Conservation (phyloP, 176 grass and related monocot genomes). For the Chrysopogon serrulatus region DNA sequence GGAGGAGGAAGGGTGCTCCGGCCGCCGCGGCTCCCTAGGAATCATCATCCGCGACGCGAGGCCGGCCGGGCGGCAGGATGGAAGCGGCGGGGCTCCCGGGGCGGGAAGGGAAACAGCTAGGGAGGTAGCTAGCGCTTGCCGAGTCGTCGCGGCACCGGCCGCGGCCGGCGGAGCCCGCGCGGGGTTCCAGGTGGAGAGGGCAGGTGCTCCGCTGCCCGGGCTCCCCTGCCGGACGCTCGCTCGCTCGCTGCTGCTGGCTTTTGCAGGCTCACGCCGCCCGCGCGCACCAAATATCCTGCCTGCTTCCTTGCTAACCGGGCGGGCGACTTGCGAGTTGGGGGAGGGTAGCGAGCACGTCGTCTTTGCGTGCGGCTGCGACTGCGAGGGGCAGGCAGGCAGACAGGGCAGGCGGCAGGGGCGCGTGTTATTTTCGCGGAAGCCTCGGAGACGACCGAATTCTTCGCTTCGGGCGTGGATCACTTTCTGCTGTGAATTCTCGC, state of each 20-base stretch:
- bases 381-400: too few species aligned
- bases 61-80: not conserved
- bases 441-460: not conserved
- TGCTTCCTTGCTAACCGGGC: not conserved
- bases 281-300: constrained; percentile 1
- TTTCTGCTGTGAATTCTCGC: not conserved
- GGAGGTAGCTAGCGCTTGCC: not conserved
- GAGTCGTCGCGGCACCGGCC: not conserved
- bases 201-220: not conserved
- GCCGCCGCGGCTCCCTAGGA: not conserved
- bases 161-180: not conserved
- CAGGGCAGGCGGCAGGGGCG: too few species aligned
- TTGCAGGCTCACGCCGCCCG: constrained; percentile 15
- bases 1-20: not conserved
- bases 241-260: not conserved
- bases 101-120: not conserved
- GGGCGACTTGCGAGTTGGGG: not conserved
- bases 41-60: constrained; percentile 18
- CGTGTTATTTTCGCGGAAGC: not conserved
- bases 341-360: not conserved
- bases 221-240: not conserved
- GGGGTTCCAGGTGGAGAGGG: not conserved
- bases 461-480: too few species aligned
- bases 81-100: too few species aligned
- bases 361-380: not conserved